phyloP scores from a whole-genome alignment of 257 asterid genomes.

The Mitragyna speciosa region DNA sequence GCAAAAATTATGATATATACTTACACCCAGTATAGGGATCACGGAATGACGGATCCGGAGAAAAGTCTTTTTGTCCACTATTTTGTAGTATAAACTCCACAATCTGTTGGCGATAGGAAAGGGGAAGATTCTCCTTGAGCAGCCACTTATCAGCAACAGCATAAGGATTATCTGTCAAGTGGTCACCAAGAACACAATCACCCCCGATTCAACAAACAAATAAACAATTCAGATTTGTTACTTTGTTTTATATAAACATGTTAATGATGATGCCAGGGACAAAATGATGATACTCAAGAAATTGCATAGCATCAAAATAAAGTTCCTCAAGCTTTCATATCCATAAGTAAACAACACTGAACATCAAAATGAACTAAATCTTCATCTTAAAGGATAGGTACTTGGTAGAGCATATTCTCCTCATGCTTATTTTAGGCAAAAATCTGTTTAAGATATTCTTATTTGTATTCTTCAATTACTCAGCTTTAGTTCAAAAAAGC shows the following conservation, averaged over 20 bases:
- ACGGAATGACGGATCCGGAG: conserved; percentile 71
- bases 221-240: not conserved
- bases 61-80: conserved; percentile 72
- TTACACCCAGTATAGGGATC: conserved; percentile 98
- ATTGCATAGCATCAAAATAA: not conserved
- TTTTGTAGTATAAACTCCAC: conserved; percentile 89
- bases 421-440: not conserved
- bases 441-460: not conserved
- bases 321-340: not conserved
- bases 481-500: not conserved
- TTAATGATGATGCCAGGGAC: not conserved
- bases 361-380: no score
- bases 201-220: not conserved
- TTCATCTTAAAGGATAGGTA: no score
- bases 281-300: not conserved
- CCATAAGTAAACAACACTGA: not conserved
- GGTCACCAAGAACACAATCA: conserved; percentile 12
- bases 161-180: conserved; percentile 80
- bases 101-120: conserved; percentile 87
- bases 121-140: conserved; percentile 81
- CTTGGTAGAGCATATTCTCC: not conserved
- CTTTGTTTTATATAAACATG: not conserved
- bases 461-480: not conserved
- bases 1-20: conserved; percentile 24
- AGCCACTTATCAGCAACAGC: conserved; percentile 95